A percentile compares a stretch with the other conserved stretches of the same genome.
These are phyloP conservation scores for Lepidium sativum DNA, from an alignment of 345 rosid species.

Conservation along the genomic window DNA sequence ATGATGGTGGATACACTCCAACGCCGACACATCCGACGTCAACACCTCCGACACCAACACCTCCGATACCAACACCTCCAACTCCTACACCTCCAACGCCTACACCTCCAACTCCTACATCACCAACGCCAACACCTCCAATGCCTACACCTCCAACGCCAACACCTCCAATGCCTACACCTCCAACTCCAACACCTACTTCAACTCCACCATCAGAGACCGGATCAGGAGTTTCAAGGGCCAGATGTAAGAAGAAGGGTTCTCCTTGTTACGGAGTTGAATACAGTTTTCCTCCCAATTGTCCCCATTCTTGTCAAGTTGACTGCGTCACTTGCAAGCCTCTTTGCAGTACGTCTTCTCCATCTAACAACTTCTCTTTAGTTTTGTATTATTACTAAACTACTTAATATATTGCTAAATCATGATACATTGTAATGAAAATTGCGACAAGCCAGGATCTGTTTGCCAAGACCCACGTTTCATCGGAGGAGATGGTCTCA, in stretches of 20 bases:
- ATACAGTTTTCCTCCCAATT: conserved; percentile 35
- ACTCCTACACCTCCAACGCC: too few relatives aligned
- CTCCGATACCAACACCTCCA: too few relatives aligned
- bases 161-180: conserved; percentile 6
- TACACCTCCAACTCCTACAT: too few relatives aligned
- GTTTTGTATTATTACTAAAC: neutral
- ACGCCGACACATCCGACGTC: too few relatives aligned
- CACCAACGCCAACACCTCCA: too few relatives aligned
- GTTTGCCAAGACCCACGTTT: conserved; percentile 66
- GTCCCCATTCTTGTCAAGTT: conserved; percentile 46
- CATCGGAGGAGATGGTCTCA: conserved; percentile 53
- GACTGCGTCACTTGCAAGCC: conserved; percentile 61
- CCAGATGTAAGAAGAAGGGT: conserved; percentile 31
- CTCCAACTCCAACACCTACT: neutral
- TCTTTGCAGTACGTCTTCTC: conserved; percentile 38
- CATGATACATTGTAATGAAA: conserved; percentile 17
- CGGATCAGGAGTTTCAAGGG: conserved; percentile 24
- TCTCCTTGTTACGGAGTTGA: conserved; percentile 37
- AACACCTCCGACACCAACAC: too few relatives aligned
- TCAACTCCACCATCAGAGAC: conserved; percentile 14
- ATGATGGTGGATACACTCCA: conserved; percentile 11
- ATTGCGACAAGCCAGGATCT: conserved; percentile 49
- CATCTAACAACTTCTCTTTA: neutral
- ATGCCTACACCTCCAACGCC: neutral
- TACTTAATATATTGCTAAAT: neutral